Conservation (phyloP, 805 yeast species). For the Lipomyces orientalis region DNA sequence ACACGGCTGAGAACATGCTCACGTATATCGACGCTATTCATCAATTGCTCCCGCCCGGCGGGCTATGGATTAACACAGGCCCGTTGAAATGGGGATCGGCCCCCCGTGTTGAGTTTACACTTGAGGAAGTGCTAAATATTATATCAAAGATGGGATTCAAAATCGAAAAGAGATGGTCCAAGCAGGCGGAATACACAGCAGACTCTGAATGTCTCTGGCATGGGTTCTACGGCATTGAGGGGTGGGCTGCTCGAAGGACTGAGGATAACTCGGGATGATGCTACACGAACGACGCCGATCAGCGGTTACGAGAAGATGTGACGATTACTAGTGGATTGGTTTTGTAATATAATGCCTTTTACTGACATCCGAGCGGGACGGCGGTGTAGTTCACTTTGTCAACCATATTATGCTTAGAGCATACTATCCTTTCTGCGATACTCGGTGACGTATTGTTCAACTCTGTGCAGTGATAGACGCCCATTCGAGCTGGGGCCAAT, state of each 20-base stretch:
- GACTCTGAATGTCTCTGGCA: slow-evolving; percentile 43
- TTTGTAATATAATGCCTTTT: neutral
- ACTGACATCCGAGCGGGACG: neutral
- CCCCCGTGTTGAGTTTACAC: slow-evolving; percentile 72
- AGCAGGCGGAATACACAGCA: slow-evolving; percentile 44
- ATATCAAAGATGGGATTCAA: slow-evolving; percentile 69
- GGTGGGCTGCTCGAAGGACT: slow-evolving; percentile 35
- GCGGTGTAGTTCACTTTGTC: neutral
- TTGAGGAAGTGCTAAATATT: slow-evolving; percentile 67
- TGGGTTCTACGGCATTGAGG: slow-evolving; percentile 41
- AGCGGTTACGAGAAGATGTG: neutral
- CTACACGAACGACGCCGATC: neutral
- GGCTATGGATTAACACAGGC: slow-evolving; percentile 88
- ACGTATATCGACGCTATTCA: slow-evolving; percentile 74
- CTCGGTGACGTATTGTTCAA: no score
- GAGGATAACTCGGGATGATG: neutral
- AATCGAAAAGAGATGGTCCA: slow-evolving; percentile 39
- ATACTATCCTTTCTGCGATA: no score
- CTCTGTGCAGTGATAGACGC: no score
- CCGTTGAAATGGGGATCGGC: slow-evolving; percentile 90
- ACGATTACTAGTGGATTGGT: neutral
- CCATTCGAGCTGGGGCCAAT: no score
- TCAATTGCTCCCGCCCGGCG: slow-evolving; percentile 53
- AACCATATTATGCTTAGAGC: no score
- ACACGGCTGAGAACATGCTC: slow-evolving; percentile 87